These are phyloP conservation scores for Gillenia trifoliata DNA, from an alignment of 306 rosid genomes.

Conservation along the genomic window DNA sequence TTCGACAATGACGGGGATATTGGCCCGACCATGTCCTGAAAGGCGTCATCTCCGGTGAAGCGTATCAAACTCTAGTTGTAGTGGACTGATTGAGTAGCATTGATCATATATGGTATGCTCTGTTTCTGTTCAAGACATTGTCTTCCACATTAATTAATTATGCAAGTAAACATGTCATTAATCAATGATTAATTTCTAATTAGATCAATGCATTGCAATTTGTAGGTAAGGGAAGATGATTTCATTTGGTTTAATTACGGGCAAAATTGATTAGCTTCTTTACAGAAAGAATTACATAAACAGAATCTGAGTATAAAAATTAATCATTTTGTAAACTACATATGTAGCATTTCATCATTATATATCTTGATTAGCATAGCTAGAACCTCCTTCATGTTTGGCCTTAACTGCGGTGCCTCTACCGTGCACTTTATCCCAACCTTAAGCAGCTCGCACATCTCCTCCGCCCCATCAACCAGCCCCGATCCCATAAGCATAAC, in stretches of 20 bases:
- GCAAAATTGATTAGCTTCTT: not conserved
- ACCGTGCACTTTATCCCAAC: constrained; percentile 77
- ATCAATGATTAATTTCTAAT: not conserved
- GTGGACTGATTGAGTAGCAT: no score
- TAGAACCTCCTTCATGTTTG: constrained; percentile 91
- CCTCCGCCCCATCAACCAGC: constrained; percentile 63
- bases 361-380: constrained; percentile 51
- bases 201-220: not conserved
- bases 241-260: no score
- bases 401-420: constrained; percentile 68
- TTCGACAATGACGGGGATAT: no score
- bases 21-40: no score
- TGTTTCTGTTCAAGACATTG: not conserved
- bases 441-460: constrained; percentile 66
- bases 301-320: not conserved
- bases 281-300: not conserved
- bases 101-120: not conserved
- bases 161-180: not conserved
- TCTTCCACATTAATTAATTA: not conserved
- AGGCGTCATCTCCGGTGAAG: no score
- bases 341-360: not conserved
- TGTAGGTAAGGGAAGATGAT: not conserved
- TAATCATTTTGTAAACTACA: not conserved
- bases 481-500: constrained; percentile 56
- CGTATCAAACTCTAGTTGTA: no score